Percentiles rank a stretch among this genome's conserved stretches.
phyloP scores from a whole-genome alignment of 2,329 filamentous ascomycete species.

The Paecilomyces dactylethromorphus region DNA sequence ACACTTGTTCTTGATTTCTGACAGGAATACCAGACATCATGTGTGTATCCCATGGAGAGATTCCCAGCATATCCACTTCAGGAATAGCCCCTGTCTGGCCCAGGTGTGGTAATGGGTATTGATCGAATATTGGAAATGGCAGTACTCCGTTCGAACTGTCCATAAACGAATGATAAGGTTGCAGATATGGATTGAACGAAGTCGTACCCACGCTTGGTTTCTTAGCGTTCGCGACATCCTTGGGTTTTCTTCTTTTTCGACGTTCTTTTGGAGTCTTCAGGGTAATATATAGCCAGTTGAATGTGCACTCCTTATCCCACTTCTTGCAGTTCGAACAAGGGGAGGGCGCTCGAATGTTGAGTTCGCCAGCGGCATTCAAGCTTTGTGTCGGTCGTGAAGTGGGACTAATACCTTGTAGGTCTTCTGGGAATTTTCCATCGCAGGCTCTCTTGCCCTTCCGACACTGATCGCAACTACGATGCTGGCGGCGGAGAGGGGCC shows the following conservation, averaged over 20 bases:
- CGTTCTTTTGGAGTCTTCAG: neutral
- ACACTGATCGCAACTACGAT: slow-evolving; percentile 43
- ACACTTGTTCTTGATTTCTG: neutral
- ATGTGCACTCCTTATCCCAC: neutral
- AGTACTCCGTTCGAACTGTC: neutral
- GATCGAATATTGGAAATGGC: neutral
- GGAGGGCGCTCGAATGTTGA: neutral
- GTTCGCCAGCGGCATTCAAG: neutral
- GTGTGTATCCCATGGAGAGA: neutral
- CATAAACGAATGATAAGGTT: neutral
- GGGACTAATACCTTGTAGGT: neutral
- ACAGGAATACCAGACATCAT: neutral
- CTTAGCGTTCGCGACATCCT: neutral
- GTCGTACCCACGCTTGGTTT: neutral
- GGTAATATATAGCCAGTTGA: neutral
- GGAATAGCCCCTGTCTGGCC: neutral
- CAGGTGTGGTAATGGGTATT: neutral
- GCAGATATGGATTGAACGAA: neutral
- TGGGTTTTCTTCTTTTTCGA: neutral
- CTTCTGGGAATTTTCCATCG: slow-evolving; percentile 28
- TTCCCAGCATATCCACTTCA: neutral
- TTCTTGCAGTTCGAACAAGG: neutral
- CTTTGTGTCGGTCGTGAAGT: neutral
- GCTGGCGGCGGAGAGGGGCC: slow-evolving; percentile 26
- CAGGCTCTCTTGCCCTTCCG: slow-evolving; percentile 41